Conservation (phyloP, 768 basidiomycete species). For the Zangia roseola region DNA sequence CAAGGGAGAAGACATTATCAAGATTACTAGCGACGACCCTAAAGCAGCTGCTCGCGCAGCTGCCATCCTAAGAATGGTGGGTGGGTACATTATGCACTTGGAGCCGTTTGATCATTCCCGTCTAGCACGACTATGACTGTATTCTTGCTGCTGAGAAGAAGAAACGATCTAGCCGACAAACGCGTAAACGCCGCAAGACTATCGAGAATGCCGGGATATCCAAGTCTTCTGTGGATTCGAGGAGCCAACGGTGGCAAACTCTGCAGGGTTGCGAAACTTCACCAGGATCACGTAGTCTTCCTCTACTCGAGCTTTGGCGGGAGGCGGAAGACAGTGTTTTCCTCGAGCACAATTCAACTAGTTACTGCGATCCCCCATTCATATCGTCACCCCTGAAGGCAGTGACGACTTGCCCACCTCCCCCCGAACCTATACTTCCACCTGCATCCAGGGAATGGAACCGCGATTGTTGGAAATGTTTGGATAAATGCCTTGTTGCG, state of each 20-base stretch:
- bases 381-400: slow-evolving; percentile 17
- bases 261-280: slow-evolving; percentile 14
- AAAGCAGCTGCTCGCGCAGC: slow-evolving; percentile 89
- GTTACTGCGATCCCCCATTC: slow-evolving; percentile 13
- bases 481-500: slow-evolving; percentile 79
- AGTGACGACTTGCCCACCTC: background rate
- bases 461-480: slow-evolving; percentile 75
- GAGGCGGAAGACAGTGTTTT: slow-evolving; percentile 31
- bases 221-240: slow-evolving; percentile 22
- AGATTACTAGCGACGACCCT: slow-evolving; percentile 83
- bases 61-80: slow-evolving; percentile 86
- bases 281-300: slow-evolving; percentile 35
- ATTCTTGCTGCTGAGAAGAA: slow-evolving; percentile 40
- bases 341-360: slow-evolving; percentile 26
- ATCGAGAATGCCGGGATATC: slow-evolving; percentile 30
- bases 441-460: slow-evolving; percentile 48
- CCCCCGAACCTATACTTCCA: background rate
- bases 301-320: slow-evolving; percentile 28
- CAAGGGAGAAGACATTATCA: slow-evolving; percentile 56
- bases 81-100: slow-evolving; percentile 17
- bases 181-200: slow-evolving; percentile 40
- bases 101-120: background rate
- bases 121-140: slow-evolving; percentile 86
- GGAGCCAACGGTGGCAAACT: slow-evolving; percentile 12
- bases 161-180: slow-evolving; percentile 28